Evolutionary conservation across 495 filamentous ascomycete genomes (phyloP), one percentile per base, ranked within the genome.

Genomic region (Penicillium cosmopolitanum): DNA sequence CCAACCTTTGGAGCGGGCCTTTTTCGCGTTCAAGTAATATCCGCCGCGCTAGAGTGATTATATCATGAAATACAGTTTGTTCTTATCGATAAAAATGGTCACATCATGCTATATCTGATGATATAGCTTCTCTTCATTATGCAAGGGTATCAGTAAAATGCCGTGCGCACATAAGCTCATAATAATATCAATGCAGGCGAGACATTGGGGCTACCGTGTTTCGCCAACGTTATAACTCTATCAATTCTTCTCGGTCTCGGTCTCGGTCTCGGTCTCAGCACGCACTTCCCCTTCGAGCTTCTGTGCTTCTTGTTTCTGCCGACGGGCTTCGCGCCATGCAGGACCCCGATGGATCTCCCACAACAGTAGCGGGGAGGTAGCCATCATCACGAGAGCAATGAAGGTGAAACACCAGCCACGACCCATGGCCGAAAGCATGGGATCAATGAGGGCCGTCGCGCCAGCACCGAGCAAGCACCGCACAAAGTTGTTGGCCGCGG

Each of bases 341-440:
- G 80, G 80, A 0, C 82, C 82, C 53, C 65, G 77, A 21, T 58
- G 61, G 18, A 80, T 72, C 44, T 82, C 58, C 36, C 79, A 51
- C 56, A 80, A 73, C 50, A 89, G 66, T 23, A 82, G 66, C 7
- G 87, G 86, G 51, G 76, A 79, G 13, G 80, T 80, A 0, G 71
- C 65, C 1, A 85, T 50, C 67, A 84, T 86, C 10, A 88, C 60
- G 3, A 79, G 55, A 0, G 79, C 84, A 51, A 90, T 71, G 35
- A 93, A 82, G 0, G 87, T 91, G 67, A 86, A 91, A 23, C 84
- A 84, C 86, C 87, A 90, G 0, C 89, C 88, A 11, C 78, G 68
- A 0, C 89, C 89, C 75, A 91, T 85, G 0, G 72, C 80, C 19
- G 81, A 69, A 21, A 88, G 77, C 84, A 92, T 88, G 2, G 86